Base-by-base conservation (phyloP, 2,329 filamentous ascomycete species). In the Pestalotiopsis sp. region DNA sequence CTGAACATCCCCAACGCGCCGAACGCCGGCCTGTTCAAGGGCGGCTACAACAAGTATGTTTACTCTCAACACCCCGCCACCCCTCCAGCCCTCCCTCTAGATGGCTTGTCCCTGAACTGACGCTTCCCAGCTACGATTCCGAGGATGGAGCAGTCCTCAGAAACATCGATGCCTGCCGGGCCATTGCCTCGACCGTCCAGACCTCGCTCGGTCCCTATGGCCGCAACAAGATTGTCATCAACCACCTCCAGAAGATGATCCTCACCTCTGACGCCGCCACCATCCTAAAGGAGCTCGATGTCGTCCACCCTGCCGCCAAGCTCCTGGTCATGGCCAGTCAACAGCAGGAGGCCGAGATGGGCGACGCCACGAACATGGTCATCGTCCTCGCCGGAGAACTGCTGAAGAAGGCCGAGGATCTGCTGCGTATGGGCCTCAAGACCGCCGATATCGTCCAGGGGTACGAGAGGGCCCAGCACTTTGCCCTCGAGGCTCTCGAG, bases 211-310 rank as follows among this genome's bases (percentile, higher is more conserved):
- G 96, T 66, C 96, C 96, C 70, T 98, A 97, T 83, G 96, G 96
- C 78, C 93, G 96, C 83, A 99, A 99, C 88, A 99, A 99, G 87
- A 95, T 99, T 79, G 94, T 99, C 85, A 98, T 99, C 87, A 99
- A 99, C 87, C 97, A 99, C 85, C 88, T 99, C 72, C 94, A 97
- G 83, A 99, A 99, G 88, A 98, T 99, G 96, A 97, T 98, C 76
- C 87, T 99, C 73, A 99, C 97, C 75, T 98, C 95, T 70, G 96
- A 99, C 80, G 96, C 96, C 73, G 96, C 96, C 73, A 98, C 96
- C 58, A 99, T 99, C 80, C 89, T 99, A 75, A 92, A 94, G 78
- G 97, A 99, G 85, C 90, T 99, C 81, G 96, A 99, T 78, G 96
- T 99, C 72, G 95, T 99, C 68, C 96, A 99, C 85, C 96, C 97